Evolutionary conservation across 1,139 yeast species (phyloP).

Genomic region (Lodderomyces beijingensis): DNA sequence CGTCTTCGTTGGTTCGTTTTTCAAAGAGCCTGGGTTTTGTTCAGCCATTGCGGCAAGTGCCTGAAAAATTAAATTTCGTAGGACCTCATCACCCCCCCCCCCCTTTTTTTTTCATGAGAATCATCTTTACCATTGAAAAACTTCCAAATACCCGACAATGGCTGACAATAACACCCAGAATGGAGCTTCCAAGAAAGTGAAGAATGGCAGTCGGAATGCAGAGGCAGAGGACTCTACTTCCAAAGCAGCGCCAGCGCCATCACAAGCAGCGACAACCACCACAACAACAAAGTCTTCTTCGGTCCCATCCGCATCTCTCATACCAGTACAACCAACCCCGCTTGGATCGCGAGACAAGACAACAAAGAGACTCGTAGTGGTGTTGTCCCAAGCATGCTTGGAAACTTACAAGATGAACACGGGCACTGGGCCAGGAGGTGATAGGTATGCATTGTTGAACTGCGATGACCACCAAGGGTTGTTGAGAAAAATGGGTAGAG

Average conservation of each 20-base stretch:
- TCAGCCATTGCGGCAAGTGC: too few relatives aligned
- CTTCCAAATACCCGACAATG: not conserved
- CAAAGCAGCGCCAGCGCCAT: slow-evolving; percentile 10
- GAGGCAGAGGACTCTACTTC: too few relatives aligned
- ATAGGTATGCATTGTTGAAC: slow-evolving; percentile 85
- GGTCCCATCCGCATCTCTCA: slow-evolving; percentile 65
- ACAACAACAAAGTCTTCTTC: too few relatives aligned
- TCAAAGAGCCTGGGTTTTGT: too few relatives aligned
- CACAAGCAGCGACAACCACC: slow-evolving; percentile 15
- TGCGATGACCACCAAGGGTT: slow-evolving; percentile 99
- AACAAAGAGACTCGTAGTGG: slow-evolving; percentile 84
- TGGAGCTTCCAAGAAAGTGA: too few relatives aligned
- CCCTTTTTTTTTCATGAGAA: too few relatives aligned
- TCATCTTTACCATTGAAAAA: too few relatives aligned
- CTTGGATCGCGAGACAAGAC: slow-evolving; percentile 77
- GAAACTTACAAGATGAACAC: slow-evolving; percentile 87
- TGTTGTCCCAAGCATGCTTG: slow-evolving; percentile 88
- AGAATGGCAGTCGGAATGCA: too few relatives aligned
- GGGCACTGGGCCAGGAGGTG: slow-evolving; percentile 82
- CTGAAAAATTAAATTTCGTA: too few relatives aligned
- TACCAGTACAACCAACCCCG: slow-evolving; percentile 82
- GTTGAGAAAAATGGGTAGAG: slow-evolving; percentile 91
- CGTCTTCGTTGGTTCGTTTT: too few relatives aligned
- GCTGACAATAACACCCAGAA: not conserved
- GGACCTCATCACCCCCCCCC: too few relatives aligned